Evolutionary conservation across 31 red algal species (phyloP).

Genomic region (Endocladia muricata): DNA sequence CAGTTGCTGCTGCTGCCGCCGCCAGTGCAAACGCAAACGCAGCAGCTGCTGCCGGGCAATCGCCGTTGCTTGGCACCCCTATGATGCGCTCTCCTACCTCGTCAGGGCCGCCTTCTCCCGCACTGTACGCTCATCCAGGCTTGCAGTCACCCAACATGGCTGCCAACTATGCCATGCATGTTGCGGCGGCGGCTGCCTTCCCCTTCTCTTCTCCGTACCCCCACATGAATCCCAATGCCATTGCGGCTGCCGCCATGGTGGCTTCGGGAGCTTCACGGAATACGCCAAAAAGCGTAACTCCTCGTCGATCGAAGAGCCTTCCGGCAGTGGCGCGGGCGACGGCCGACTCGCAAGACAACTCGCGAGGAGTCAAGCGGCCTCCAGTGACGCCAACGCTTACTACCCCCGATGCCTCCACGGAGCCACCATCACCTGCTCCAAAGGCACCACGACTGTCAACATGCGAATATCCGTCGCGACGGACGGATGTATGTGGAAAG

Average conservation of each 20-base stretch:
- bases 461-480: not conserved
- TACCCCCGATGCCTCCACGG: not conserved
- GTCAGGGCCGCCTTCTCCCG: slow-evolving; percentile 9
- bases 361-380: not conserved
- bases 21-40: slow-evolving; percentile 13
- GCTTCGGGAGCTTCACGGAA: not conserved
- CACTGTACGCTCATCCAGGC: slow-evolving; percentile 33
- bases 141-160: slow-evolving; percentile 35
- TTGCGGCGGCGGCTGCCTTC: slow-evolving; percentile 32
- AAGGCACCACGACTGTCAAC: not conserved
- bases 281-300: not conserved
- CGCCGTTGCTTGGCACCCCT: not conserved
- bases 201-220: slow-evolving; percentile 39
- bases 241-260: slow-evolving; percentile 43
- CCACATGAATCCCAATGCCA: slow-evolving; percentile 51
- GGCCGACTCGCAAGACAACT: not conserved
- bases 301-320: not conserved
- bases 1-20: slow-evolving; percentile 20
- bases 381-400: not conserved
- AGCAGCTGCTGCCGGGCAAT: not conserved
- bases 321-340: not conserved
- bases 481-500: not conserved
- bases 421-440: not conserved
- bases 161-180: slow-evolving; percentile 56
- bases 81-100: not conserved